Conservation (phyloP, 2,329 filamentous ascomycete genomes). For the Pestalotiopsis sp. region DNA sequence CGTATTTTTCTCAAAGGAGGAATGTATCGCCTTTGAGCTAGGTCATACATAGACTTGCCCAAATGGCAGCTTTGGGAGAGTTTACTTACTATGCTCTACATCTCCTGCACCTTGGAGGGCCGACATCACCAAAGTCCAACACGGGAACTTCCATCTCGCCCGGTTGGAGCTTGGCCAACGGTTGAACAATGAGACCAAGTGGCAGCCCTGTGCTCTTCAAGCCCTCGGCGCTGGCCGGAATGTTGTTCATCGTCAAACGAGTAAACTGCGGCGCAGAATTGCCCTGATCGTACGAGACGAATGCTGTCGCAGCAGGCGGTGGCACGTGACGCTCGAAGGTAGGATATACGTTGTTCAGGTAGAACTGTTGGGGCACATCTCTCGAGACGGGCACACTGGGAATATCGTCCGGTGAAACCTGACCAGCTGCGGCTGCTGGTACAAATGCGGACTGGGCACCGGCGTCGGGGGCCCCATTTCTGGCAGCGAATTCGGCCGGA, state of each 20-base stretch:
- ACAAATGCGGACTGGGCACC: conserved; percentile 47
- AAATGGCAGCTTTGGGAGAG: not conserved
- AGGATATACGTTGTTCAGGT: conserved; percentile 84
- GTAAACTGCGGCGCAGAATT: conserved; percentile 95
- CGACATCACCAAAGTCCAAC: conserved; percentile 89
- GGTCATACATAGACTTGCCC: not conserved
- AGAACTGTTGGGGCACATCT: conserved; percentile 81
- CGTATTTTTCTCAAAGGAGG: not conserved
- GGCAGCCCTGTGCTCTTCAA: conserved; percentile 80
- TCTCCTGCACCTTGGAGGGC: conserved; percentile 87
- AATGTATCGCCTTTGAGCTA: conserved; percentile 27
- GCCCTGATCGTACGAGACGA: conserved; percentile 93
- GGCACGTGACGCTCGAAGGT: conserved; percentile 95
- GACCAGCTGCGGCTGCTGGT: conserved; percentile 66
- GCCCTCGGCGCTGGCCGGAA: conserved; percentile 80
- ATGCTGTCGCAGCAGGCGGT: conserved; percentile 84
- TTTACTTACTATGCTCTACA: conserved; percentile 59
- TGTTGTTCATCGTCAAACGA: conserved; percentile 89
- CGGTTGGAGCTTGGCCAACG: conserved; percentile 77
- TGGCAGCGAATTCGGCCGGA: conserved; percentile 47
- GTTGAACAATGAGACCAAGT: conserved; percentile 85
- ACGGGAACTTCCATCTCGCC: conserved; percentile 89
- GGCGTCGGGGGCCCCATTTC: conserved; percentile 36
- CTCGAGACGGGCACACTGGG: conserved; percentile 87
- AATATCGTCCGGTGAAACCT: conserved; percentile 88